phyloP scores from a whole-genome alignment of 805 yeast species.

The Yamadazyma ubonensis region DNA sequence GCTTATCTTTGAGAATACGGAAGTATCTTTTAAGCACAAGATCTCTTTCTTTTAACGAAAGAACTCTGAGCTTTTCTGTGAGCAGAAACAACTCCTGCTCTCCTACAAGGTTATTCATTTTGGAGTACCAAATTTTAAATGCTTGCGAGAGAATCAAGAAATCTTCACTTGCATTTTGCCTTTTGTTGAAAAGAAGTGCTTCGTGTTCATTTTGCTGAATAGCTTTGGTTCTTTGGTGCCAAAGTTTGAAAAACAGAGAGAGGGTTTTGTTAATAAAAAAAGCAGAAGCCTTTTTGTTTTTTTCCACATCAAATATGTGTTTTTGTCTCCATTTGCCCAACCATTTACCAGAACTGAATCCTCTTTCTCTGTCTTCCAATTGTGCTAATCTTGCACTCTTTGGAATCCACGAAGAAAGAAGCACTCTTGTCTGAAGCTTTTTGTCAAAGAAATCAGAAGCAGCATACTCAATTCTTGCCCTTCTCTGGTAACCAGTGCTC shows the following conservation, averaged over 20 bases:
- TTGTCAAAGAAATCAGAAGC: slow-evolving; percentile 13
- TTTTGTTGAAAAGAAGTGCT: neutral
- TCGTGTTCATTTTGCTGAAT: neutral
- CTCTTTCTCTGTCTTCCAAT: neutral
- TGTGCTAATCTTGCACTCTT: neutral
- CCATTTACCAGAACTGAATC: neutral
- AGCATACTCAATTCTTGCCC: slow-evolving; percentile 2
- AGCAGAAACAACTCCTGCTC: neutral
- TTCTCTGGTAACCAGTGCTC: slow-evolving; percentile 9
- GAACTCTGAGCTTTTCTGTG: slow-evolving; percentile 6
- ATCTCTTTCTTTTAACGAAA: slow-evolving; percentile 16
- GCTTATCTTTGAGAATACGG: slow-evolving; percentile 1
- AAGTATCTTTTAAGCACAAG: slow-evolving; percentile 18
- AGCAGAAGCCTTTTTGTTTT: neutral
- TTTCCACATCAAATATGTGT: neutral
- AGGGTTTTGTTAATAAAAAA: neutral
- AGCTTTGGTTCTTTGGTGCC: neutral
- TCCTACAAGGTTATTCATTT: neutral
- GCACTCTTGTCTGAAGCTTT: slow-evolving; percentile 7
- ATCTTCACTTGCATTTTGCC: neutral
- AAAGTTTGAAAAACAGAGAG: neutral
- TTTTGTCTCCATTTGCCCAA: slow-evolving; percentile 1
- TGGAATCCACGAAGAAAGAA: slow-evolving; percentile 9
- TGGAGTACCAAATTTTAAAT: slow-evolving; percentile 2
- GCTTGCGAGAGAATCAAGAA: neutral